Base-by-base conservation (phyloP, 345 rosid species). In the Excoecaria agallocha region DNA sequence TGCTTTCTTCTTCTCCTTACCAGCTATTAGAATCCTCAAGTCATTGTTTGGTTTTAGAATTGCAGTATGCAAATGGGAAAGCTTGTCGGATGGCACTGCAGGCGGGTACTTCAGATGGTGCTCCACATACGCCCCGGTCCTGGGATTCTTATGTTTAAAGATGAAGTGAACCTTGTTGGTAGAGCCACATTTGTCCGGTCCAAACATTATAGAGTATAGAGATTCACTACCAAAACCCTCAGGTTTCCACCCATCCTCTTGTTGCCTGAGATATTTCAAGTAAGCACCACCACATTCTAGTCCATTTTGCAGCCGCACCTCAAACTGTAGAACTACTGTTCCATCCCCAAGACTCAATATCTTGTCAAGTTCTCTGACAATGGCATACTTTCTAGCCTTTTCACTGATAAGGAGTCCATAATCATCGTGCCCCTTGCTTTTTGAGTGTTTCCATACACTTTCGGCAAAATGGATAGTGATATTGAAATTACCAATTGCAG, bases 111-210 rank as follows among this genome's bases (percentile, higher is more conserved):
- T 92, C 66, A 92, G 87, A 30, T 92, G 97, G 80, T 92, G 97
- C 16, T 92, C 97, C 20, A 92, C 72, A 43, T 83, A 92, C 79
- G 85, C 84, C 16, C 95, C 97, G 37, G 91, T 92, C 87, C 89
- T 92, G 45, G 97, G 97, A 69, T 92, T 90, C 93, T 92, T 90
- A 69, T 92, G 97, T 86, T 90, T 92, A 35, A 90, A 58, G 68
- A 92, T 92, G 81, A 92, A 92, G 81, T 92, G 97, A 58, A 92
- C 97, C 82, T 92, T 92, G 91, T 92, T 90, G 24, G 97, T 92
- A 30, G 82, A 74, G 62, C 97, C 97, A 76, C 97, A 92, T 71
- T 90, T 92, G 84, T 92, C 97, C 6, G 97, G 97, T 62, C 97
- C 97, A 80, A 92, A 92, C 97, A 92, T 92, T 65, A 92, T 92